Percentiles rank a stretch among this genome's conserved stretches.
phyloP scores from a whole-genome alignment of 805 yeast species.

The Saccharomycopsis fermentans region DNA sequence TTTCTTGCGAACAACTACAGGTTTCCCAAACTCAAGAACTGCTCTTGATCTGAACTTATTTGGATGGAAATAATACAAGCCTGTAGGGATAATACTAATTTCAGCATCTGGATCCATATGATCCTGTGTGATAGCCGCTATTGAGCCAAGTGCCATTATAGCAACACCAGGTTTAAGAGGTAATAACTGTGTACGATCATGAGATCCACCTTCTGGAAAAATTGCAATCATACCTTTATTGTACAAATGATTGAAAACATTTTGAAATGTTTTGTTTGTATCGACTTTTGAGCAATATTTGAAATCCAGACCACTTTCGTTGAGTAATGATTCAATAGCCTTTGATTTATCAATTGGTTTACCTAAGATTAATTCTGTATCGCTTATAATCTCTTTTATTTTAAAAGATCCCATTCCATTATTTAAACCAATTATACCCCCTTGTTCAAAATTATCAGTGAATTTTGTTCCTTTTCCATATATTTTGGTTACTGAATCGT shows the following conservation, averaged over 20 bases:
- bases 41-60: conserved; percentile 94
- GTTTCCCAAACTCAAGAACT: conserved; percentile 88
- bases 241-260: conserved; percentile 75
- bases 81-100: conserved; percentile 89
- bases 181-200: conserved; percentile 81
- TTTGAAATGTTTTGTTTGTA: conserved; percentile 72
- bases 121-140: conserved; percentile 37
- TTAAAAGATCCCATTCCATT: conserved; percentile 69
- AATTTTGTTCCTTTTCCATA: conserved; percentile 46
- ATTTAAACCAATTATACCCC: conserved; percentile 70
- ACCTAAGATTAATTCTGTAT: conserved; percentile 56
- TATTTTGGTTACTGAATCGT: conserved; percentile 25
- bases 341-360: conserved; percentile 46
- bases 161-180: conserved; percentile 98
- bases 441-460: conserved; percentile 37
- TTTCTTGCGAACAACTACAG: conserved; percentile 54
- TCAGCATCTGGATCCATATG: conserved; percentile 50
- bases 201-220: conserved; percentile 98
- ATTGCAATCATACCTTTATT: conserved; percentile 81
- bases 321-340: conserved; percentile 32
- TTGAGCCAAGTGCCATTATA: conserved; percentile 93
- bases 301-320: conserved; percentile 45
- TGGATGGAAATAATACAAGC: conserved; percentile 94
- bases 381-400: conserved; percentile 56
- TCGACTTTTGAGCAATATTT: conserved; percentile 78